Percentiles rank a stretch among this genome's conserved stretches.
Conservation (phyloP, 202 grass and related monocot species). For the Carex arenaria region DNA sequence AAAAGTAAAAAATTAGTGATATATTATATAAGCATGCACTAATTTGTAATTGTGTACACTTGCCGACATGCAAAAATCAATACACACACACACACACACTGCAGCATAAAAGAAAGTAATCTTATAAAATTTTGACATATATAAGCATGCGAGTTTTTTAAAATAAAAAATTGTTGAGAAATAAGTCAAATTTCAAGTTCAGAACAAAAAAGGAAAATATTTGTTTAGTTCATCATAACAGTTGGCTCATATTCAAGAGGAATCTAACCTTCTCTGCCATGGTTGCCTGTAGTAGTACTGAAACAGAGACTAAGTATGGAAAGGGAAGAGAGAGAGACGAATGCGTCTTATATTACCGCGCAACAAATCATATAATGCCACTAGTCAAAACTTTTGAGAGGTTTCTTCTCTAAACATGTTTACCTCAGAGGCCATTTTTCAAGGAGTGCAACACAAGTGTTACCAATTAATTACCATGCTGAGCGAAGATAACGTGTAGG, state of each 20-base stretch:
- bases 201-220: neutral
- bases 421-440: neutral
- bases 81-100: no score
- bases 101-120: neutral
- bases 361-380: neutral
- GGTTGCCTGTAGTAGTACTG: neutral
- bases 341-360: neutral
- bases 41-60: neutral
- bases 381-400: neutral
- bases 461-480: neutral
- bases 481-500: neutral
- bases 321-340: neutral
- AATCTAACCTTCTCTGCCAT: constrained; percentile 29
- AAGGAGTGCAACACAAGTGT: neutral
- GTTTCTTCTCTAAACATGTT: constrained; percentile 13
- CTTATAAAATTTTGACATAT: neutral
- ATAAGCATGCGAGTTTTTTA: no score
- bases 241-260: neutral
- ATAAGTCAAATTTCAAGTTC: neutral
- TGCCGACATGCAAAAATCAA: neutral
- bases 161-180: no score
- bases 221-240: neutral
- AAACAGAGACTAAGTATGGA: neutral
- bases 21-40: neutral
- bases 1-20: neutral